Evolutionary conservation across 2,329 filamentous ascomycete species (phyloP), one percentile per base, ranked within the genome.

Genomic region (Diplodia corticola): DNA sequence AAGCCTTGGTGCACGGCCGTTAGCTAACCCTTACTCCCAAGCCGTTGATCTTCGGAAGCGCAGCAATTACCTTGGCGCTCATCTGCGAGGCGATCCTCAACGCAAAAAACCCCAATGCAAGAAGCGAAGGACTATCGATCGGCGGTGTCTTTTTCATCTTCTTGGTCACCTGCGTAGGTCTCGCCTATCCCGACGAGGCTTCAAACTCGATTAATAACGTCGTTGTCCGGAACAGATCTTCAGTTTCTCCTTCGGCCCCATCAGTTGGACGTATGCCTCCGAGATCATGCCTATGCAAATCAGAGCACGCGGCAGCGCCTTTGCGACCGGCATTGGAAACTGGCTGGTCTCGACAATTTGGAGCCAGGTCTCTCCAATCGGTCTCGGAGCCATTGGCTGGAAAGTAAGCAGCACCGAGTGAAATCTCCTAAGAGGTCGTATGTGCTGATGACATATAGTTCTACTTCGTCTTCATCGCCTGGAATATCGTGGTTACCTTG

Each of bases 201-300:
- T 75, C 77, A 7, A 35, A 9, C 10, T 13, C 24, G 24, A 12
- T 10, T 22, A n/a, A 6, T 57, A n/a, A 57, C 35, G n/a, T 9
- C 6, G 4, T 24, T 17, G 17, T 33, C 20, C 7, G n/a, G 15
- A 53, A 24, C 40, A 65, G 63, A 83, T 87, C 69, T 89, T 88
- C 70, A 86, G 84, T 4, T 71, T 86, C 50, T 86, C 85, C 0
- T 88, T 86, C 77, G 84, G 86, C 1, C 84, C 85, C 3, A 82
- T 85, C 72, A 82, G 80, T 0, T 89, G 87, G 86, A 81, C 89
- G 1, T 90, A 90, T 74, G 87, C 87, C 73, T 83, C 84, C 17
- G 88, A 90, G 74, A 85, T 90, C 67, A 86, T 88, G 75, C 87
- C 88, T 10, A 84, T 90, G 76, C 86, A 86, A 69, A 89, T 89